phyloP scores from a whole-genome alignment of 2,329 filamentous ascomycete species.

The Cytospora chrysosperma region DNA sequence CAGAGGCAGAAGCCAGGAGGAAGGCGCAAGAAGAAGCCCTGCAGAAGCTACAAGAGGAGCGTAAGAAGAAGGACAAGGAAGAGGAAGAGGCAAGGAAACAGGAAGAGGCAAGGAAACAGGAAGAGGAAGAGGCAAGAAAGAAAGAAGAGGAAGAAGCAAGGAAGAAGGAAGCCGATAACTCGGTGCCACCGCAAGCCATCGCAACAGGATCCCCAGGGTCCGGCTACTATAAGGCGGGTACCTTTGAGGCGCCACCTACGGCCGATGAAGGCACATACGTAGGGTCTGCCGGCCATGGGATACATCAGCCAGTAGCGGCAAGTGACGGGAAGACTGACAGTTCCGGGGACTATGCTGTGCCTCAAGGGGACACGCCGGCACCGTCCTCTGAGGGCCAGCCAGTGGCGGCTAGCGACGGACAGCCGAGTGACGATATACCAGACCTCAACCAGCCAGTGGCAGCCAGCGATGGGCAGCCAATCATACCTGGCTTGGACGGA shows the following conservation, averaged over 20 bases:
- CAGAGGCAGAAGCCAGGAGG: conserved; percentile 11
- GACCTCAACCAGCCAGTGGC: background rate
- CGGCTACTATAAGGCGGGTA: background rate
- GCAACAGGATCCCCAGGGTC: background rate
- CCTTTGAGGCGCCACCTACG: background rate
- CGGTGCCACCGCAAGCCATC: background rate
- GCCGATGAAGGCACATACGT: background rate
- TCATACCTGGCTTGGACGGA: background rate
- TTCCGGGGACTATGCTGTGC: too few relatives aligned
- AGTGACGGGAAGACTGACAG: background rate
- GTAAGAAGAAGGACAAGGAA: background rate
- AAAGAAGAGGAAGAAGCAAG: background rate
- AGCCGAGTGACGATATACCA: background rate
- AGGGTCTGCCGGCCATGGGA: background rate
- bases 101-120: too few relatives aligned
- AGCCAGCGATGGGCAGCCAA: background rate
- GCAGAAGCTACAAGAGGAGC: background rate
- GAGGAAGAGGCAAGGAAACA: conserved; percentile 1
- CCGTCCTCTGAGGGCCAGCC: background rate
- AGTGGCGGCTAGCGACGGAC: background rate
- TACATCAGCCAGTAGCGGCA: background rate
- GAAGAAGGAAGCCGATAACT: background rate
- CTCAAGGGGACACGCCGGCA: background rate
- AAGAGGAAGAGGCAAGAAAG: background rate
- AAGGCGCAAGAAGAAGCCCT: background rate